phyloP scores from a whole-genome alignment of 139 green algal genomes.

The Desmodesmus armatus region DNA sequence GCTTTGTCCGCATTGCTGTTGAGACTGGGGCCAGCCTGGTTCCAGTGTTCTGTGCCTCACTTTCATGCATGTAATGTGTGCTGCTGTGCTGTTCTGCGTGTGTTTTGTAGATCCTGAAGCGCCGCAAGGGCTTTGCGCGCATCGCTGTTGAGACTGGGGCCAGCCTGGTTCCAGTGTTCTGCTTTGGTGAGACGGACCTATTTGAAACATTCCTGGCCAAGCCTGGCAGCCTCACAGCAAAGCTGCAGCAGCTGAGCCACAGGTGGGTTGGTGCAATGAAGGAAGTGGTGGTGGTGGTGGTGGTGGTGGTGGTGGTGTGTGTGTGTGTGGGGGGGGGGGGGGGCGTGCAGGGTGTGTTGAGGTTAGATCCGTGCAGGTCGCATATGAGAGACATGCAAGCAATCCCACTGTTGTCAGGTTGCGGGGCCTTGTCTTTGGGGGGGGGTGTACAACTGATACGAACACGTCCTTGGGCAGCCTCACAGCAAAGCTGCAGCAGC shows the following conservation, averaged over 20 bases:
- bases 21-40: slow-evolving; percentile 62
- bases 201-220: slow-evolving; percentile 46
- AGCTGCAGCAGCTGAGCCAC: slow-evolving; percentile 29
- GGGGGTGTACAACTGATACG: too few relatives aligned
- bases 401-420: too few relatives aligned
- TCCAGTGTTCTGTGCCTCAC: too few relatives aligned
- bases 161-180: slow-evolving; percentile 59
- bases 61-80: neutral
- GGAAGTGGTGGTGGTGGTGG: neutral
- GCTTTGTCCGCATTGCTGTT: slow-evolving; percentile 66
- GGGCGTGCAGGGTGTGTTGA: too few relatives aligned
- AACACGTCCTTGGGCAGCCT: too few relatives aligned
- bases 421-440: too few relatives aligned
- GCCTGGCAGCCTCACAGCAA: neutral
- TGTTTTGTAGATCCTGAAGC: slow-evolving; percentile 46
- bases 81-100: neutral
- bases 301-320: neutral
- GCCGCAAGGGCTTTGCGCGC: slow-evolving; percentile 65
- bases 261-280: neutral
- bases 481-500: neutral
- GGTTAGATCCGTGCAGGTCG: too few relatives aligned
- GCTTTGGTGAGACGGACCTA: slow-evolving; percentile 65
- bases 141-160: slow-evolving; percentile 64
- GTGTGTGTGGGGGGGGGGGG: neutral
- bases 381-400: too few relatives aligned